Conservation (phyloP, 805 yeast species). For the Ogataea allantospora region DNA sequence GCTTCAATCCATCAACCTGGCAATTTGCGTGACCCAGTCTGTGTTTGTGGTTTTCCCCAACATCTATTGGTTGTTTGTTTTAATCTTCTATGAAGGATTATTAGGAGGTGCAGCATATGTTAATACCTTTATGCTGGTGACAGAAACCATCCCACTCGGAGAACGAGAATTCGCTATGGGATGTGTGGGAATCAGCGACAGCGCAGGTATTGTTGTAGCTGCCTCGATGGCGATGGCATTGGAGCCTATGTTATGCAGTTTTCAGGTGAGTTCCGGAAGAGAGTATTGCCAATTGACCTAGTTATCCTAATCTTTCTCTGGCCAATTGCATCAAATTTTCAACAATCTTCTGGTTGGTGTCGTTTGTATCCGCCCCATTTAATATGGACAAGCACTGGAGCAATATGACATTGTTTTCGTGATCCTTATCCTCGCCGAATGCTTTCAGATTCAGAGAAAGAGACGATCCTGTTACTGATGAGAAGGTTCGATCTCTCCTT, state of each 20-base stretch:
- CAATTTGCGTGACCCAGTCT: constrained; percentile 62
- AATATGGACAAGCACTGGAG: constrained; percentile 64
- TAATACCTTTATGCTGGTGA: constrained; percentile 78
- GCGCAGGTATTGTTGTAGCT: constrained; percentile 80
- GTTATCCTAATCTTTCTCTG: constrained; percentile 23
- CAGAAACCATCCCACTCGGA: constrained; percentile 49
- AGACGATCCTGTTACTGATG: constrained; percentile 12
- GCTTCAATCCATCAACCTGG: constrained; percentile 65
- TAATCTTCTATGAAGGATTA: constrained; percentile 84
- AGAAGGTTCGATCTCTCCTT: constrained; percentile 15
- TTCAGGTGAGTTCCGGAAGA: constrained; percentile 69
- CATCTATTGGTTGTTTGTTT: constrained; percentile 58
- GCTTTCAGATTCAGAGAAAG: constrained; percentile 4
- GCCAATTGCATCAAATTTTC: constrained; percentile 45
- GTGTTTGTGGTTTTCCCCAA: constrained; percentile 52
- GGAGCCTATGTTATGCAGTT: constrained; percentile 69
- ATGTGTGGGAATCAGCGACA: constrained; percentile 78
- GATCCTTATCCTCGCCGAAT: constrained; percentile 13
- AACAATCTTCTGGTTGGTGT: constrained; percentile 56
- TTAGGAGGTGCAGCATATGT: constrained; percentile 90
- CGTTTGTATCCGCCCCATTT: constrained; percentile 50
- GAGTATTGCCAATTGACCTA: constrained; percentile 62
- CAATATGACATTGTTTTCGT: constrained; percentile 26
- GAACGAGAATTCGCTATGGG: constrained; percentile 81
- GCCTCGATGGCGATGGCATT: constrained; percentile 72